A percentile compares a stretch with the other conserved stretches of the same genome.
Conservation (phyloP, 1,139 yeast genomes). For the Blastobotrys illinoisensis region DNA sequence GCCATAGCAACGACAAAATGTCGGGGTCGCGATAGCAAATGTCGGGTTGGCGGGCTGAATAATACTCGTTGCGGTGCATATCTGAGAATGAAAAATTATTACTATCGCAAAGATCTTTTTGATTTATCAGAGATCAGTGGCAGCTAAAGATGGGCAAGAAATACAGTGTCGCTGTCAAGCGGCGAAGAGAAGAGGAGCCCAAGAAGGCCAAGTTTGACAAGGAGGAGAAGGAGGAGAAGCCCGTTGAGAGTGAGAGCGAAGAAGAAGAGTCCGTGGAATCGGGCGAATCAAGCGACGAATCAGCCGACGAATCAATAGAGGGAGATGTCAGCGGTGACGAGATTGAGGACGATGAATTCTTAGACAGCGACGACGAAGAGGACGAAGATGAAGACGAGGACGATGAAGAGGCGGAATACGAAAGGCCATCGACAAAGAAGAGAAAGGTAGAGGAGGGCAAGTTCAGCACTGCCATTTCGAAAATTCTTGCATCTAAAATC, state of each 20-base stretch:
- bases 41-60: not conserved
- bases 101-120: not conserved
- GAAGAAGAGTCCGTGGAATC: conserved; percentile 2
- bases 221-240: not conserved
- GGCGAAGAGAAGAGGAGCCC: not conserved
- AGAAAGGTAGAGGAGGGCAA: conserved; percentile 14
- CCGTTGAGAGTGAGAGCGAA: conserved; percentile 7
- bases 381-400: conserved; percentile 21
- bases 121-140: not conserved
- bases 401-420: conserved; percentile 16
- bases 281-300: not conserved
- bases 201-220: not conserved
- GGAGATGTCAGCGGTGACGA: conserved; percentile 6
- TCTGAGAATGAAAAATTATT: not conserved
- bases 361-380: conserved; percentile 20
- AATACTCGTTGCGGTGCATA: not conserved
- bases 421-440: conserved; percentile 16
- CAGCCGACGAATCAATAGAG: not conserved
- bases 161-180: not conserved
- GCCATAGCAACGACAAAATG: not conserved
- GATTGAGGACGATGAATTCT: conserved; percentile 16
- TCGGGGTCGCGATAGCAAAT: too few relatives aligned
- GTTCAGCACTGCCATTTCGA: conserved; percentile 67
- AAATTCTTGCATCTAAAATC: conserved; percentile 76
- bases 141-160: not conserved